Evolutionary conservation across 768 basidiomycete genomes (phyloP), one percentile per base, ranked within the genome.

Genomic region (Russula earlei): DNA sequence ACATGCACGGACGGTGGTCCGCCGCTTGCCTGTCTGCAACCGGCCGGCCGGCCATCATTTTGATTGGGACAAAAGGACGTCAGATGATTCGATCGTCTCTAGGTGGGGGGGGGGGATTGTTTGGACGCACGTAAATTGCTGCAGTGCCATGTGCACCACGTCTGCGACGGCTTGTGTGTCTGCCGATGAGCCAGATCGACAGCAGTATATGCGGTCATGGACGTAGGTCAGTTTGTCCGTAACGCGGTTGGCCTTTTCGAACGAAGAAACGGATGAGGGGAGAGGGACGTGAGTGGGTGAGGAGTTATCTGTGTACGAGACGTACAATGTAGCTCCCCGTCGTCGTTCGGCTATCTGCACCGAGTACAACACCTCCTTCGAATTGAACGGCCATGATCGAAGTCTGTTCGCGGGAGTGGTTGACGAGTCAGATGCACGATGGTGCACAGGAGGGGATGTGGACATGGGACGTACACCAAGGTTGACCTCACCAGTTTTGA

Each of bases 341-440:
- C 0, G 96, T 97, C 58, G 95, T 99, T 57, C 95, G 81, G 79
- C 87, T 89, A 75, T 99, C 96, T 62, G 96, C 96, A 41, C 96
- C 96, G 59, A 98, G 83, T 63, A 99, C 84, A 56, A 99, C 96
- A 37, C 96, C 96, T 29, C 83, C 84, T 33, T 91, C 77, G 75
- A 99, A 99, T 66, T 93, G 91, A 60, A 98, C 94, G 52, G 96
- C 95, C 94, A 97, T 97, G 70, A 99, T 98, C 41, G 95, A 97
- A 54, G 95, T 99, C 91, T 97, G 64, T 5, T n/a, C 47, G 37
- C 17, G 50, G 38, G n/a, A 12, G 51, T 31, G 25, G 36, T 36
- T 36, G 45, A 49, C 43, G 14, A 15, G 5, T 52, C 24, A n/a
- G 37, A 14, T 46, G 22, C 9, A 12, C 41, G 5, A 37, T 56